Evolutionary conservation across 2,329 filamentous ascomycete species (phyloP).

Genomic region (Nemania abortiva): DNA sequence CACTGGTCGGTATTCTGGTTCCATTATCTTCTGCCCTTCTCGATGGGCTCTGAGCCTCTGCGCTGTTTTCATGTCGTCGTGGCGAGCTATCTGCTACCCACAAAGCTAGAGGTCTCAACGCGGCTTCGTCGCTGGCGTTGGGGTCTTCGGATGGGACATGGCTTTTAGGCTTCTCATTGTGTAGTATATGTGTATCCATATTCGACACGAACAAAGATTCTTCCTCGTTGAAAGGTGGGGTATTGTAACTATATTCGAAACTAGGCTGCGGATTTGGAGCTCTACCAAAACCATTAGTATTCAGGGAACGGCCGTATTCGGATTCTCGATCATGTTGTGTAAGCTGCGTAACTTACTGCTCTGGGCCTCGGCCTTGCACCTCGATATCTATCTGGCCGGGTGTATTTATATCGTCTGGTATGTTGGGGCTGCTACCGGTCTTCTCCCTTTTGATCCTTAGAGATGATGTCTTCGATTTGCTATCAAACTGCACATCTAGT

Average conservation of each 20-base stretch:
- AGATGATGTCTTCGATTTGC: not conserved
- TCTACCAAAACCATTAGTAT: not conserved
- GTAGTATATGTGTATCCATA: not conserved
- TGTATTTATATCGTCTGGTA: not conserved
- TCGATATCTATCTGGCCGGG: not conserved
- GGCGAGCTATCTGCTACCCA: not conserved
- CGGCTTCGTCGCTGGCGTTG: not conserved
- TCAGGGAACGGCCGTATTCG: not conserved
- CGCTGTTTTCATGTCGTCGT: not conserved
- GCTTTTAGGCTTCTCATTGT: not conserved
- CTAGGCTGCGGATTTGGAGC: not conserved
- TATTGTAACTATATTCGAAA: not conserved
- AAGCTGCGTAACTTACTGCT: too few species aligned
- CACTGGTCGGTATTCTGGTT: not conserved
- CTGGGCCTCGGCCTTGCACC: too few species aligned
- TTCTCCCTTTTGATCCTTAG: not conserved
- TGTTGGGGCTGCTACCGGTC: too few species aligned
- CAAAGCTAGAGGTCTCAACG: not conserved
- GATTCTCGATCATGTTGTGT: too few species aligned
- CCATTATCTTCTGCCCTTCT: not conserved
- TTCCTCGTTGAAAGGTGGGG: not conserved
- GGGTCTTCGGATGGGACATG: not conserved
- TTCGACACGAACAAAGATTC: constrained; percentile 11
- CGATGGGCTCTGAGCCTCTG: not conserved
- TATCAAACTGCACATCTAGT: too few species aligned